Conservation (phyloP, 768 basidiomycete genomes). For the Tulasnella sp. region DNA sequence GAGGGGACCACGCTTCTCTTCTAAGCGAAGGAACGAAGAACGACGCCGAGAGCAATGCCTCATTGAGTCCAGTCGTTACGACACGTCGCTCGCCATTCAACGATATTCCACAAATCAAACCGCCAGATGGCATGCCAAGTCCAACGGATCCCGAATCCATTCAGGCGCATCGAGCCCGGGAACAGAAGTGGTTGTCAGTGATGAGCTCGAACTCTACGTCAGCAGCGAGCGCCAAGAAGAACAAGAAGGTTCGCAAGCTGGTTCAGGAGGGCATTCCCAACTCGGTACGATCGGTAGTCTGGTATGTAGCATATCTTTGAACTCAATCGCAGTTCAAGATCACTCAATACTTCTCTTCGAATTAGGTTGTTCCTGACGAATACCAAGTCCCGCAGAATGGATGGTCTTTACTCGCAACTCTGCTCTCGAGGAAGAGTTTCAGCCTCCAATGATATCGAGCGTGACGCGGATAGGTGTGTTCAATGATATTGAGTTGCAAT, state of each 20-base stretch:
- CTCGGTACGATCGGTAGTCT: conserved; percentile 78
- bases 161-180: conserved; percentile 68
- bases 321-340: neutral
- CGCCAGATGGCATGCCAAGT: neutral
- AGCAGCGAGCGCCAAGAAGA: conserved; percentile 64
- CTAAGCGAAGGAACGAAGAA: neutral
- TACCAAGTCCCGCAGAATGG: conserved; percentile 63
- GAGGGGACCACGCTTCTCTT: neutral
- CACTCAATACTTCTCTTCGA: neutral
- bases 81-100: neutral
- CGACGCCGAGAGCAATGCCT: conserved; percentile 4
- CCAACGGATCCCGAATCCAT: conserved; percentile 30
- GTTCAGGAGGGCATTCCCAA: conserved; percentile 73
- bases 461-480: conserved; percentile 47
- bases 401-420: conserved; percentile 63
- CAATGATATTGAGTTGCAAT: neutral
- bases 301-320: conserved; percentile 40
- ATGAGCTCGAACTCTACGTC: conserved; percentile 55
- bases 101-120: neutral
- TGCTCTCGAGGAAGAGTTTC: conserved; percentile 52
- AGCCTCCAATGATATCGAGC: conserved; percentile 52
- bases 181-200: conserved; percentile 66
- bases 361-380: conserved; percentile 59
- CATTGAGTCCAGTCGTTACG: conserved; percentile 2
- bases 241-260: conserved; percentile 71